A percentile compares a stretch with the other conserved stretches of the same genome.
Conservation (phyloP, 2,329 filamentous ascomycete species). For the Amylocarpus encephaloides region DNA sequence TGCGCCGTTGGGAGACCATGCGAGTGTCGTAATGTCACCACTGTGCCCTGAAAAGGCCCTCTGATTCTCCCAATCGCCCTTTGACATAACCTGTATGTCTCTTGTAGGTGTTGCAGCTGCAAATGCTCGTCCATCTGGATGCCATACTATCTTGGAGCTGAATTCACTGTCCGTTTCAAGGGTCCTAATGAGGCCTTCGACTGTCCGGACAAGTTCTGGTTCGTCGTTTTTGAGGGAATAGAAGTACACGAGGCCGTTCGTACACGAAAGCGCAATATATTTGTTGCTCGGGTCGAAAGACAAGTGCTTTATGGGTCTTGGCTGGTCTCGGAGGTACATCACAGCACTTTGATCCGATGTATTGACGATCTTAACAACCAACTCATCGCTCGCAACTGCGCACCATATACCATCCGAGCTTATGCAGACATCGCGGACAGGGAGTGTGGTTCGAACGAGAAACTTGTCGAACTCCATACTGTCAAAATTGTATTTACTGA, state of each 20-base stretch:
- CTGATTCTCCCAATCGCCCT: slow-evolving; percentile 83
- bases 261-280: slow-evolving; percentile 73
- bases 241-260: slow-evolving; percentile 82
- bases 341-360: slow-evolving; percentile 71
- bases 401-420: slow-evolving; percentile 80
- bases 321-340: slow-evolving; percentile 75
- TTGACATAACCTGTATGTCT: slow-evolving; percentile 83
- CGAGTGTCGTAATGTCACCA: slow-evolving; percentile 76
- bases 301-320: slow-evolving; percentile 83
- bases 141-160: slow-evolving; percentile 75
- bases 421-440: slow-evolving; percentile 78
- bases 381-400: slow-evolving; percentile 93
- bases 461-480: slow-evolving; percentile 71
- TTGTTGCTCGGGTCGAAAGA: slow-evolving; percentile 77
- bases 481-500: slow-evolving; percentile 82
- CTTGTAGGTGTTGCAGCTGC: slow-evolving; percentile 75
- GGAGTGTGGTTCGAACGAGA: slow-evolving; percentile 75
- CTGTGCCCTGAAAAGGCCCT: slow-evolving; percentile 73
- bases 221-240: slow-evolving; percentile 76
- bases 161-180: slow-evolving; percentile 72
- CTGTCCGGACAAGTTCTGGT: slow-evolving; percentile 72
- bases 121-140: slow-evolving; percentile 90
- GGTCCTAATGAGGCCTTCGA: slow-evolving; percentile 78
- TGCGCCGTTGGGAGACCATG: slow-evolving; percentile 93
- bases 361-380: slow-evolving; percentile 84